A percentile compares a stretch with the other conserved stretches of the same genome.
Conservation (phyloP, 495 filamentous ascomycete genomes). For the Pyrenula massariospora region DNA sequence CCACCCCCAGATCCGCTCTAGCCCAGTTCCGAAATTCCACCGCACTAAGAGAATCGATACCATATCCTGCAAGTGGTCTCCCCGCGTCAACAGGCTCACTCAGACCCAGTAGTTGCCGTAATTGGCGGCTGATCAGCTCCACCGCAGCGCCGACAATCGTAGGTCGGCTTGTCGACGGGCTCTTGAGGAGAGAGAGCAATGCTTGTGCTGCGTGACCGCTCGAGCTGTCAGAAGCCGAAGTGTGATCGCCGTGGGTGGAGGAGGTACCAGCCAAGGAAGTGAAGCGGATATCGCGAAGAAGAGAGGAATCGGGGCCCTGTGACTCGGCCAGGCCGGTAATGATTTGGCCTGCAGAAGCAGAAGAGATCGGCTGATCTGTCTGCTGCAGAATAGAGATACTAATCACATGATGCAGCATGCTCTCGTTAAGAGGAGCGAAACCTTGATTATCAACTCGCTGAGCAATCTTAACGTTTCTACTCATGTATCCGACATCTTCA, state of each 20-base stretch:
- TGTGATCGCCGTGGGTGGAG: neutral
- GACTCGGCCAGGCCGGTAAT: conserved; percentile 17
- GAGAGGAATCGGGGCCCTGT: conserved; percentile 5
- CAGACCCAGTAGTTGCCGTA: conserved; percentile 11
- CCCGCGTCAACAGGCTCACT: conserved; percentile 11
- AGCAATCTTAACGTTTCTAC: neutral
- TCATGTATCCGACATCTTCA: conserved; percentile 11
- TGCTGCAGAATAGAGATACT: conserved; percentile 1
- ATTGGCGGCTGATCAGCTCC: conserved; percentile 4
- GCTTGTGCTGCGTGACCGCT: neutral
- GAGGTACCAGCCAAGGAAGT: neutral
- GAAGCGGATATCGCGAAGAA: conserved; percentile 9
- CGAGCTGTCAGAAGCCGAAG: neutral
- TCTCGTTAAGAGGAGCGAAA: conserved; percentile 20
- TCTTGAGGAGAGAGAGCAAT: neutral
- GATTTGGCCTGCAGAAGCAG: conserved; percentile 7
- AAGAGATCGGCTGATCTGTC: neutral
- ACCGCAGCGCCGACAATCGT: conserved; percentile 1
- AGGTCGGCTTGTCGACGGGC: neutral
- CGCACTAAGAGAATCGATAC: conserved; percentile 17
- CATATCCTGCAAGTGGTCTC: conserved; percentile 11
- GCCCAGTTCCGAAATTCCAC: conserved; percentile 19
- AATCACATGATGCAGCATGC: conserved; percentile 1
- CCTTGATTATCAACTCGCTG: neutral
- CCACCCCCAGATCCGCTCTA: conserved; percentile 1